Conservation (phyloP, 2,329 filamentous ascomycete genomes). For the Aspergillus japonicus region DNA sequence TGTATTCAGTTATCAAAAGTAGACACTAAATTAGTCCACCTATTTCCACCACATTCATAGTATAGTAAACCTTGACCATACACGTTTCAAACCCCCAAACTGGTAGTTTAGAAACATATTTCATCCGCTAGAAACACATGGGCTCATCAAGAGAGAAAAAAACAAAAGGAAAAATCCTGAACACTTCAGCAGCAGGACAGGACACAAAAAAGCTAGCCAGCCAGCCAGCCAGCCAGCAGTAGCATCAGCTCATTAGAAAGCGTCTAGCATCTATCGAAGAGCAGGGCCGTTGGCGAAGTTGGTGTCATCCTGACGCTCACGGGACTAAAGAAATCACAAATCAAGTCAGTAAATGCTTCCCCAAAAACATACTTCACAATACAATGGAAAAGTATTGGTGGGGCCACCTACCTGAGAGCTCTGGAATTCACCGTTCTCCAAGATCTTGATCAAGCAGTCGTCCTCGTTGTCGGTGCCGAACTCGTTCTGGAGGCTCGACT, state of each 20-base stretch:
- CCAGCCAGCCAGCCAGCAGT: constrained; percentile 7
- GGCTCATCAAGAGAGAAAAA: not conserved
- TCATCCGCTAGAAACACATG: constrained; percentile 6
- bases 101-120: not conserved
- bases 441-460: constrained; percentile 75
- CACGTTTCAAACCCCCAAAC: not conserved
- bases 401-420: constrained; percentile 52
- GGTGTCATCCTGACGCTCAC: constrained; percentile 32
- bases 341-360: constrained; percentile 7
- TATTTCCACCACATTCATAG: not conserved
- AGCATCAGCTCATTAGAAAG: constrained; percentile 17
- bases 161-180: not conserved
- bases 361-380: not conserved
- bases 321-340: constrained; percentile 20
- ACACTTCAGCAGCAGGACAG: not conserved
- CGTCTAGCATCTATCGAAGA: not conserved
- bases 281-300: constrained; percentile 28
- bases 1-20: not conserved
- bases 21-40: not conserved
- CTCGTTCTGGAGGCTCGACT: constrained; percentile 73
- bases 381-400: not conserved
- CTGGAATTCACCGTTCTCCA: constrained; percentile 72
- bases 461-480: constrained; percentile 81
- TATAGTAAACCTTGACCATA: no score
- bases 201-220: not conserved